Conservation (phyloP, 225 moss, liverwort and hornwort genomes). For the Rhytidiadelphus loreus region DNA sequence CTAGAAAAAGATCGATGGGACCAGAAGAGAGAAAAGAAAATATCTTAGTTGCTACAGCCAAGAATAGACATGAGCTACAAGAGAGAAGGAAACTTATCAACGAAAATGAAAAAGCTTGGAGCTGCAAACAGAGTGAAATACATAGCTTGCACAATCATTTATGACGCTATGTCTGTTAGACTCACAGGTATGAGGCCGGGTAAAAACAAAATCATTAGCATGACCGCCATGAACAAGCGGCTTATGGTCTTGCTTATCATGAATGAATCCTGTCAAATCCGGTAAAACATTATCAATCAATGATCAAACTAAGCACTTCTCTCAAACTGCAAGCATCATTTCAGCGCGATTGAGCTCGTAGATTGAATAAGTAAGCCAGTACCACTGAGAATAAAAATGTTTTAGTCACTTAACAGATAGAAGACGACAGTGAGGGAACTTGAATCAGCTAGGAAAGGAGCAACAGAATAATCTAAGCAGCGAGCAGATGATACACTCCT, state of each 20-base stretch:
- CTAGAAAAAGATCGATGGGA: background rate
- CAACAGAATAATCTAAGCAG: background rate
- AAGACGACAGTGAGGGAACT: background rate
- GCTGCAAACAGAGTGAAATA: background rate
- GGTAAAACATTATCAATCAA: background rate
- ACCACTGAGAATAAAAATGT: background rate
- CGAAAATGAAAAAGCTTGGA: background rate
- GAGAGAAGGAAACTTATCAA: background rate
- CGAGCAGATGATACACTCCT: background rate
- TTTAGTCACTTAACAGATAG: background rate
- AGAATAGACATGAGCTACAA: background rate
- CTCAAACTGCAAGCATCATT: background rate
- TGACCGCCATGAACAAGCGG: slow-evolving; percentile 77
- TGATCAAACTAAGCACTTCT: background rate
- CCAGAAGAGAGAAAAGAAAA: background rate
- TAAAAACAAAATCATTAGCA: slow-evolving; percentile 71
- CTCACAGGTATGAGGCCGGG: slow-evolving; percentile 78
- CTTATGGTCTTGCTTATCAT: slow-evolving; percentile 69
- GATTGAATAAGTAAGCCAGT: background rate
- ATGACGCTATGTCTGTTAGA: background rate
- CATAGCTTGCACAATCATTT: background rate
- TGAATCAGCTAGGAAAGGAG: background rate
- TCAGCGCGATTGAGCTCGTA: background rate
- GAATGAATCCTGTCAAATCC: slow-evolving; percentile 69
- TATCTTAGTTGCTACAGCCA: background rate